A percentile compares a stretch with the other conserved stretches of the same genome.
phyloP scores from a whole-genome alignment of 2,329 filamentous ascomycete species.

The Talaromyces sp. region DNA sequence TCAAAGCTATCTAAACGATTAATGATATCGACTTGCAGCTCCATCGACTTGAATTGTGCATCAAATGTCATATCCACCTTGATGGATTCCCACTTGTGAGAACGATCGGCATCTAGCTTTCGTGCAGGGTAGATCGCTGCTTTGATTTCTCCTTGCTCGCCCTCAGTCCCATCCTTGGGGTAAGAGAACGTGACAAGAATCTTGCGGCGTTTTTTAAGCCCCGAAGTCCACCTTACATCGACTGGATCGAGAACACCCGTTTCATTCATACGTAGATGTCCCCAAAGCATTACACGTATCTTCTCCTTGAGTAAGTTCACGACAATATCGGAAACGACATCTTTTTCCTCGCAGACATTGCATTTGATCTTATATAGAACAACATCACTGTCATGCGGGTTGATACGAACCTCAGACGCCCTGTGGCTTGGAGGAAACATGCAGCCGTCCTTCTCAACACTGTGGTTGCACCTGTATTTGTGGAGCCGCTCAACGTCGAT shows the following conservation, averaged over 20 bases:
- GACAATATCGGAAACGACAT: not conserved
- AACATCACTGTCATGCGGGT: not conserved
- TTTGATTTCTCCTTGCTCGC: not conserved
- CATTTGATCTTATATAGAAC: conserved; percentile 3
- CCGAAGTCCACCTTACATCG: not conserved
- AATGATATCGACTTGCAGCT: not conserved
- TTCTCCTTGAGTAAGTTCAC: not conserved
- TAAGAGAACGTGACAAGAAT: not conserved
- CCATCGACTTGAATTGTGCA: not conserved
- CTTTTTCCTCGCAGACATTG: conserved; percentile 5
- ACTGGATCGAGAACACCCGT: not conserved
- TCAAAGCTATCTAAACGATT: not conserved
- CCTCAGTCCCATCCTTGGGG: not conserved
- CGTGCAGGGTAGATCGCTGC: not conserved
- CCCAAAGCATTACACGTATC: not conserved
- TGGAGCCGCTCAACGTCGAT: not conserved
- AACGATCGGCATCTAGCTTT: not conserved
- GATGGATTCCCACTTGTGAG: not conserved
- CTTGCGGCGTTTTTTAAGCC: not conserved
- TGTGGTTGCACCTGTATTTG: conserved; percentile 5
- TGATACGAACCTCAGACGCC: not conserved
- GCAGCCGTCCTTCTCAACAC: conserved; percentile 5
- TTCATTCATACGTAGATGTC: not conserved
- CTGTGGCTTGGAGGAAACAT: conserved; percentile 8
- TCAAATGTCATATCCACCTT: not conserved